Evolutionary conservation across 139 green algal genomes (phyloP).

Genomic region (Spirogloea muscicola): DNA sequence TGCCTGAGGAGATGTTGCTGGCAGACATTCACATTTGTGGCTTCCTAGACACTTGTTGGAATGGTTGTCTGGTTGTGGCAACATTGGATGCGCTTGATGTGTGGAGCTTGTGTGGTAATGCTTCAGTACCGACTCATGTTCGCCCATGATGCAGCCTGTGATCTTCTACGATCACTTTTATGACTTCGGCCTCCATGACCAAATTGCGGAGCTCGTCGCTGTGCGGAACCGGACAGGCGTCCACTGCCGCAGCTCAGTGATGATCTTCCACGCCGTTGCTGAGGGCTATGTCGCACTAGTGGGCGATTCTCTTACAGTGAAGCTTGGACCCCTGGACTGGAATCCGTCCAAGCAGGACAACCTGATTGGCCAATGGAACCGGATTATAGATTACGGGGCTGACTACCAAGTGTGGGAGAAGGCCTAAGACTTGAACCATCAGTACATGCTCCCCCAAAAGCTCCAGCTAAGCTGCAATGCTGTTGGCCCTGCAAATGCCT

Average conservation of each 20-base stretch:
- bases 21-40: background rate
- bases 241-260: conserved; percentile 47
- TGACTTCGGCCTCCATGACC: conserved; percentile 41
- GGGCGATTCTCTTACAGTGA: conserved; percentile 41
- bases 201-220: conserved; percentile 49
- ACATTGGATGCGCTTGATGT: background rate
- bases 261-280: conserved; percentile 49
- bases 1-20: conserved; percentile 51
- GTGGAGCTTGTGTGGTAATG: background rate
- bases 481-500: too few species aligned
- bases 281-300: conserved; percentile 57
- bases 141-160: conserved; percentile 32
- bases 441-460: too few species aligned
- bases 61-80: background rate
- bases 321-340: conserved; percentile 39
- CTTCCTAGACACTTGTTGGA: background rate
- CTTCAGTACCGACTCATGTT: background rate
- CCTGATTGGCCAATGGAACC: conserved; percentile 25
- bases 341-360: conserved; percentile 36
- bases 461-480: too few species aligned
- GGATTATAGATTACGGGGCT: conserved; percentile 20
- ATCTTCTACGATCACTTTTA: conserved; percentile 62
- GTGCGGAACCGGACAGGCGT: conserved; percentile 44
- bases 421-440: too few species aligned
- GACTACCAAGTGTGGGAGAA: conserved; percentile 34